Evolutionary conservation across 2,329 filamentous ascomycete genomes (phyloP).

Genomic region (Amylocarpus encephaloides): DNA sequence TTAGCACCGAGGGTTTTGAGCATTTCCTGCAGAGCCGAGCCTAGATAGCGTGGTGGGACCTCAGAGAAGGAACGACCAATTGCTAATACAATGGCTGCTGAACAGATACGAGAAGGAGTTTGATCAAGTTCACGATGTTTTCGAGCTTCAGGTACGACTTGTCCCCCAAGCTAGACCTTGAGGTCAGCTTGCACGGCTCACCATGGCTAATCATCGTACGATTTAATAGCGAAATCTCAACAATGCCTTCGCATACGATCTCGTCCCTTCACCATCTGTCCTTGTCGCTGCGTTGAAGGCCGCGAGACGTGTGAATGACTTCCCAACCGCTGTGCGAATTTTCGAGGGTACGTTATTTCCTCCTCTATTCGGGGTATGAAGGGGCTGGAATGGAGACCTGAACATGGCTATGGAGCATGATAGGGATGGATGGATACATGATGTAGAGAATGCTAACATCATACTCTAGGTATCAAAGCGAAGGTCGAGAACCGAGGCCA

Average conservation of each 20-base stretch:
- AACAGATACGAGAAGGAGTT: conserved; percentile 99
- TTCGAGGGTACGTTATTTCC: conserved; percentile 74
- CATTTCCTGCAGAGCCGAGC: conserved; percentile 20
- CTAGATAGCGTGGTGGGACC: conserved; percentile 7
- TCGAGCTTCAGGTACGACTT: conserved; percentile 88
- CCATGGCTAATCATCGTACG: conserved; percentile 25
- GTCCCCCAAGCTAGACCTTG: neutral
- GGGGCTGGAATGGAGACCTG: neutral
- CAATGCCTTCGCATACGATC: conserved; percentile 99
- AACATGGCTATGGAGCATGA: neutral
- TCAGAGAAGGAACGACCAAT: conserved; percentile 28
- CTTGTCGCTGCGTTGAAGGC: conserved; percentile 87
- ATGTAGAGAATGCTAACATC: neutral
- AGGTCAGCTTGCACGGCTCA: conserved; percentile 1
- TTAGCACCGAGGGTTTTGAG: conserved; percentile 16
- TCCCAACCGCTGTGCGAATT: conserved; percentile 93
- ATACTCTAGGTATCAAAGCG: conserved; percentile 79
- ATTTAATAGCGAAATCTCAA: conserved; percentile 76
- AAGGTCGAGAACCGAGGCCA: conserved; percentile 99
- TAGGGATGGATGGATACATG: conserved; percentile 10
- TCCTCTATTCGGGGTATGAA: conserved; percentile 3
- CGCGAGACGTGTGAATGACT: conserved; percentile 95
- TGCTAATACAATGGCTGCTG: conserved; percentile 34
- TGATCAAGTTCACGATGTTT: conserved; percentile 93
- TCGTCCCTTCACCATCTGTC: conserved; percentile 90